Conservation (phyloP, 139 green algal genomes). For the Monoraphidium neglectum region DNA sequence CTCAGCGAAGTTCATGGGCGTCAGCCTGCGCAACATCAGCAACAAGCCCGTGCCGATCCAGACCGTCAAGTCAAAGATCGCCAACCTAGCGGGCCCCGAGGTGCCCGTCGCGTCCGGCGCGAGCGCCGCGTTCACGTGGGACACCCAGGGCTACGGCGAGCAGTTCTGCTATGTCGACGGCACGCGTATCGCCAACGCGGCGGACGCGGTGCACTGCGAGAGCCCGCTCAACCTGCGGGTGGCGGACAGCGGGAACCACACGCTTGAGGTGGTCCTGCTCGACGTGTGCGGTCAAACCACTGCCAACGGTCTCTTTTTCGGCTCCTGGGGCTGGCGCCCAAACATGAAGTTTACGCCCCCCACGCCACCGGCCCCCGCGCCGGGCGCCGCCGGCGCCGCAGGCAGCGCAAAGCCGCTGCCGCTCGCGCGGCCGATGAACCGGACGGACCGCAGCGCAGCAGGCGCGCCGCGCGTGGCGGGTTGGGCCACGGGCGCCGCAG, state of each 20-base stretch:
- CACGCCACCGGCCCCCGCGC: slow-evolving; percentile 12
- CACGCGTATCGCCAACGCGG: slow-evolving; percentile 17
- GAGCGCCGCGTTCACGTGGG: slow-evolving; percentile 22
- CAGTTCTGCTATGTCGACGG: slow-evolving; percentile 39
- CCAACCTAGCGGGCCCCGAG: slow-evolving; percentile 15
- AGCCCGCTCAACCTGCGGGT: slow-evolving; percentile 28
- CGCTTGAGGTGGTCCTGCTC: slow-evolving; percentile 24
- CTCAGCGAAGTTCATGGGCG: slow-evolving; percentile 34
- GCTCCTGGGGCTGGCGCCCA: slow-evolving; percentile 26
- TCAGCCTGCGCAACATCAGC: slow-evolving; percentile 31
- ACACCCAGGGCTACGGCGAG: slow-evolving; percentile 33
- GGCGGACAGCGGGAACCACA: slow-evolving; percentile 30
- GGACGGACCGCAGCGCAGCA: no score
- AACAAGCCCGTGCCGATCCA: slow-evolving; percentile 34
- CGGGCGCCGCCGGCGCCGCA: background rate
- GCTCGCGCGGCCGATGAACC: background rate
- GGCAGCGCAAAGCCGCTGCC: background rate
- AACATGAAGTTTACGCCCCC: slow-evolving; percentile 26
- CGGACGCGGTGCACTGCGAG: slow-evolving; percentile 29
- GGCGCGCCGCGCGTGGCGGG: background rate
- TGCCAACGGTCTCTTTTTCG: slow-evolving; percentile 30
- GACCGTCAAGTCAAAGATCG: slow-evolving; percentile 23
- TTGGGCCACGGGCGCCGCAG: background rate
- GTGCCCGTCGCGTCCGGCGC: slow-evolving; percentile 6
- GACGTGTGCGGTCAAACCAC: slow-evolving; percentile 27